phyloP scores from a whole-genome alignment of 352 stramenopile genomes.

The Phytophthora tubulina region DNA sequence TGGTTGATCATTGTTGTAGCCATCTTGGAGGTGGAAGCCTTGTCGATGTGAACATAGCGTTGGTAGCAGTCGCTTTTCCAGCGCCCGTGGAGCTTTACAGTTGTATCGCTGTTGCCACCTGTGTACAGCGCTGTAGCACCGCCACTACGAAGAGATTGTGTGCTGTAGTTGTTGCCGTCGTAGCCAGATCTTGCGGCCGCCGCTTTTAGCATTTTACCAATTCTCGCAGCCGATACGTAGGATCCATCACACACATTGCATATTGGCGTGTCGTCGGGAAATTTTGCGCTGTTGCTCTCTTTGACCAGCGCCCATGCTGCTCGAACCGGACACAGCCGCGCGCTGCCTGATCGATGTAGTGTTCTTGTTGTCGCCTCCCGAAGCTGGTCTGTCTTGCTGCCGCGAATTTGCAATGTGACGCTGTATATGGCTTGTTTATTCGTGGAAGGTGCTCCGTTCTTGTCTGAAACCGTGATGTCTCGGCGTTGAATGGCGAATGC shows the following conservation, averaged over 20 bases:
- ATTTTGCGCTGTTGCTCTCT: not conserved
- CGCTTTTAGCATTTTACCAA: not conserved
- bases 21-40: not conserved
- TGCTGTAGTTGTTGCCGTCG: not conserved
- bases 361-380: not conserved
- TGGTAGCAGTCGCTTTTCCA: slow-evolving; percentile 10
- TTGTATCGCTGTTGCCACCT: not conserved
- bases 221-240: not conserved
- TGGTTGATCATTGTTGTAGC: not conserved
- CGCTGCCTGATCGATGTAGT: not conserved
- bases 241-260: not conserved
- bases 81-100: slow-evolving; percentile 7
- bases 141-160: slow-evolving; percentile 10
- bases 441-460: not conserved
- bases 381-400: not conserved
- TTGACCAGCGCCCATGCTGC: slow-evolving; percentile 5
- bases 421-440: not conserved
- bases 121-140: slow-evolving; percentile 16
- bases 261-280: not conserved
- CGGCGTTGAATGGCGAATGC: not conserved
- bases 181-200: not conserved
- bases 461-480: not conserved
- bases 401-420: not conserved
- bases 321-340: not conserved
- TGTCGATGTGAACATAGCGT: slow-evolving; percentile 3